These are phyloP conservation scores for Thecaphora frezii DNA, from an alignment of 1,284 basidiomycete genomes.

Conservation along the genomic window DNA sequence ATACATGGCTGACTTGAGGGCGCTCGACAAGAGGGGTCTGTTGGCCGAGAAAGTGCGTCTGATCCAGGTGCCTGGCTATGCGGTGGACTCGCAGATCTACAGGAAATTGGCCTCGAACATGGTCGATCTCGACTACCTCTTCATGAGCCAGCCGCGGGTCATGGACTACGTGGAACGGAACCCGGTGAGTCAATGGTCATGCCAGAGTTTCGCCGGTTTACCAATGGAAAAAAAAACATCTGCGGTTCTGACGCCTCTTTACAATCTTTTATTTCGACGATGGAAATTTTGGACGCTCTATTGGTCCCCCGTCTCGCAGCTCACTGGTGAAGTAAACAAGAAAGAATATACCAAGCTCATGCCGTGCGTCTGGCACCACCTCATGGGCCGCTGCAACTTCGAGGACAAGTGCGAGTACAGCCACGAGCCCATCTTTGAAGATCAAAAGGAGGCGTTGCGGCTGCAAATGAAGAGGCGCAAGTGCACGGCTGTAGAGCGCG, in stretches of 20 bases:
- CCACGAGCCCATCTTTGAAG: constrained; percentile 13
- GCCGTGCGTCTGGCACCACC: constrained; percentile 26
- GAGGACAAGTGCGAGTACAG: constrained; percentile 12
- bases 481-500: constrained; percentile 11
- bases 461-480: constrained; percentile 7
- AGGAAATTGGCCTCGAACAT: constrained; percentile 14
- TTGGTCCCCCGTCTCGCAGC: no score
- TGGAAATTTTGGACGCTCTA: no score
- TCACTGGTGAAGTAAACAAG: no score
- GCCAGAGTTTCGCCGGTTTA: no score
- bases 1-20: constrained; percentile 19
- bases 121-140: constrained; percentile 29
- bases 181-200: no score
- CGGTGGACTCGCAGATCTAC: constrained; percentile 15
- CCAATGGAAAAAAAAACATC: no score
- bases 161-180: no score
- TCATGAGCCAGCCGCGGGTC: constrained; percentile 6
- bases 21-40: constrained; percentile 11
- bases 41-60: constrained; percentile 22
- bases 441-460: constrained; percentile 7
- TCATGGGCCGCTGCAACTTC: constrained; percentile 4
- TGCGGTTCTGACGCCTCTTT: no score
- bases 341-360: no score
- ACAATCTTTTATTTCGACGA: no score
- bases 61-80: constrained; percentile 24